phyloP scores from a whole-genome alignment of 768 basidiomycete species.

The Leccinum aurantiacum region DNA sequence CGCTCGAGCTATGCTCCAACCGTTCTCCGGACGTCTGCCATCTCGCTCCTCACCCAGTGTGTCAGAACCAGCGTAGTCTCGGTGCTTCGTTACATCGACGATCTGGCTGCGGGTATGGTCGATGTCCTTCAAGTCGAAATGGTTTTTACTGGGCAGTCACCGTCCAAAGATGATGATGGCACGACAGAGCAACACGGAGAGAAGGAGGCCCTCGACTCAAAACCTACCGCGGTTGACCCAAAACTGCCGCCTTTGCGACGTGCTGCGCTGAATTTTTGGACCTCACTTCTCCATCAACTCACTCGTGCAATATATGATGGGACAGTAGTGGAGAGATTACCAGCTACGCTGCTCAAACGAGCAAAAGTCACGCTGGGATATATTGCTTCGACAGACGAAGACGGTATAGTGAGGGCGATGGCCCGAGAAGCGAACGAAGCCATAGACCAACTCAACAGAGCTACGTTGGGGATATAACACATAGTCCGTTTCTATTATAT shows the following conservation, averaged over 20 bases:
- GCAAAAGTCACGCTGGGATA: constrained; percentile 66
- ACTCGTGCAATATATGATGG: constrained; percentile 51
- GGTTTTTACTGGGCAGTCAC: constrained; percentile 24
- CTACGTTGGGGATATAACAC: constrained; percentile 36
- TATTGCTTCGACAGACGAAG: constrained; percentile 68
- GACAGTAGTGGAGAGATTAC: constrained; percentile 6
- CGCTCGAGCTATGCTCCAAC: constrained; percentile 64
- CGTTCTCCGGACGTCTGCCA: constrained; percentile 64
- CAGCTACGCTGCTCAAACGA: constrained; percentile 43
- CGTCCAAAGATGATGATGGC: constrained; percentile 19
- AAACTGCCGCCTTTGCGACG: constrained; percentile 82
- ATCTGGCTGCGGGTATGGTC: constrained; percentile 66
- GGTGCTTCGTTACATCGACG: constrained; percentile 58
- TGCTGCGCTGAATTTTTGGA: constrained; percentile 81
- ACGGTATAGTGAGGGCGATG: constrained; percentile 70
- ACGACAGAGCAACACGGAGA: constrained; percentile 10
- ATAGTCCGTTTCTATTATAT: not conserved
- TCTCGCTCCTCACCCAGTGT: constrained; percentile 74
- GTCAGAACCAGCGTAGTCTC: constrained; percentile 63
- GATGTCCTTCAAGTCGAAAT: constrained; percentile 75
- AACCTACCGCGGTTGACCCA: constrained; percentile 56
- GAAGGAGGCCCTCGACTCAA: constrained; percentile 43
- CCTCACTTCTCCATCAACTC: constrained; percentile 62
- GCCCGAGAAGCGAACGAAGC: constrained; percentile 66
- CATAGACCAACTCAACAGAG: constrained; percentile 50